These are phyloP conservation scores for Entophlyctis helioformis DNA, from an alignment of 192 early-diverging fungal genomes.

Conservation along the genomic window DNA sequence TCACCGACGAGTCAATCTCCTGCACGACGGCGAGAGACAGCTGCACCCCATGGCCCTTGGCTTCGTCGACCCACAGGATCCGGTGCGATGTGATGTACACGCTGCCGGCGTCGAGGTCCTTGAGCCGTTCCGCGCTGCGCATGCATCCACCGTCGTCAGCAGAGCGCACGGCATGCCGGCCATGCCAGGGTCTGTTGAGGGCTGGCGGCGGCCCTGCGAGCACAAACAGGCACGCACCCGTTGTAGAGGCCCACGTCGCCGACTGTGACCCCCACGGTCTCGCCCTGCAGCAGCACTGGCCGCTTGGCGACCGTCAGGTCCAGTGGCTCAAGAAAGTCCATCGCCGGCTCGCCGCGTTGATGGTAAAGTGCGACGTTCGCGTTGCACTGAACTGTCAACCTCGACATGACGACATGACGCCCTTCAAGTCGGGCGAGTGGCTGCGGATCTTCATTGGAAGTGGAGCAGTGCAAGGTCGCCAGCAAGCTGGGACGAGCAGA, in stretches of 20 bases:
- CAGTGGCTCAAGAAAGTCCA: too few relatives aligned
- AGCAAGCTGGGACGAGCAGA: too few relatives aligned
- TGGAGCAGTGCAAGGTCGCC: too few relatives aligned
- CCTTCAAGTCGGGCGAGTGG: too few relatives aligned
- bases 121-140: slow-evolving; percentile 38
- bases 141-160: neutral
- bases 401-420: too few relatives aligned
- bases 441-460: too few relatives aligned
- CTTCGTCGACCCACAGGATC: slow-evolving; percentile 66
- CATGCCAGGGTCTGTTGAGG: too few relatives aligned
- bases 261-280: slow-evolving; percentile 43
- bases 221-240: slow-evolving; percentile 26
- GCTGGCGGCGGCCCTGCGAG: neutral
- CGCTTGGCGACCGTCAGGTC: too few relatives aligned
- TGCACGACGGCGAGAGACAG: slow-evolving; percentile 6
- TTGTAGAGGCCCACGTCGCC: slow-evolving; percentile 60
- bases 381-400: too few relatives aligned
- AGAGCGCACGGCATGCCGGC: neutral
- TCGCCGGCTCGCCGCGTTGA: too few relatives aligned
- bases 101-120: slow-evolving; percentile 59
- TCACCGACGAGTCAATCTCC: slow-evolving; percentile 7
- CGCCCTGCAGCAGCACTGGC: slow-evolving; percentile 35
- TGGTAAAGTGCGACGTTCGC: too few relatives aligned
- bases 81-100: slow-evolving; percentile 65
- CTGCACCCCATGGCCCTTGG: neutral